phyloP scores from a whole-genome alignment of 371 early-diverging fungal species.

The Massospora cicadina region DNA sequence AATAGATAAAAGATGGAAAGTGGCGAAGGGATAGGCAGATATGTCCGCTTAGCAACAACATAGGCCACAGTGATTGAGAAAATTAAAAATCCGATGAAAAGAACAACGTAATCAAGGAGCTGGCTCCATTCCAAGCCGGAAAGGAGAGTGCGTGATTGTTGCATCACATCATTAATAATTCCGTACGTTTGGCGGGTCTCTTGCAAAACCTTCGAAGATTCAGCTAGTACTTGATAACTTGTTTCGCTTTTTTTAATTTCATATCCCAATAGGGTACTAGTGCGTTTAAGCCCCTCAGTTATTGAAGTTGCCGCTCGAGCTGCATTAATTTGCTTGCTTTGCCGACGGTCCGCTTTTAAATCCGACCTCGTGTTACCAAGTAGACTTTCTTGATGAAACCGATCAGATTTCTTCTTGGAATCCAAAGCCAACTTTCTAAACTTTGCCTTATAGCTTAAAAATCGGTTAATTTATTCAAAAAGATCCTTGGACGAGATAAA shows the following conservation, averaged over 20 bases:
- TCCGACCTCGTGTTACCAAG: not conserved
- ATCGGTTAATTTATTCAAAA: not conserved
- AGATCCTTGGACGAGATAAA: too few species aligned
- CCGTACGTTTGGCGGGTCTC: not conserved
- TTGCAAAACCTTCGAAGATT: not conserved
- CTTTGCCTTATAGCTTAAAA: not conserved
- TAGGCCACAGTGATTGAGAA: not conserved
- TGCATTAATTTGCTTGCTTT: not conserved
- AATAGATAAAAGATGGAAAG: not conserved
- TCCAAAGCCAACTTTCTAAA: not conserved
- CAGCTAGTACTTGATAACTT: not conserved
- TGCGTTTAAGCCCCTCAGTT: not conserved
- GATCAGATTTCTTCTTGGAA: not conserved
- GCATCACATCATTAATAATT: not conserved
- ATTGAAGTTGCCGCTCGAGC: not conserved
- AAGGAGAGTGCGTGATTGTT: not conserved
- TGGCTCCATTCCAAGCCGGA: not conserved
- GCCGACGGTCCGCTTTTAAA: not conserved
- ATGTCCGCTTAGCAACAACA: slow-evolving; percentile 10
- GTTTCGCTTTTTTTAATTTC: not conserved
- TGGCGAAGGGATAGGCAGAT: slow-evolving; percentile 14
- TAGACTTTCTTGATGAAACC: not conserved
- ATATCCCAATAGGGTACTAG: not conserved
- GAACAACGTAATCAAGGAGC: not conserved
- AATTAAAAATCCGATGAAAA: not conserved